Conservation (phyloP, 129 eudicot species). For the Helichrysum umbraculigerum region DNA sequence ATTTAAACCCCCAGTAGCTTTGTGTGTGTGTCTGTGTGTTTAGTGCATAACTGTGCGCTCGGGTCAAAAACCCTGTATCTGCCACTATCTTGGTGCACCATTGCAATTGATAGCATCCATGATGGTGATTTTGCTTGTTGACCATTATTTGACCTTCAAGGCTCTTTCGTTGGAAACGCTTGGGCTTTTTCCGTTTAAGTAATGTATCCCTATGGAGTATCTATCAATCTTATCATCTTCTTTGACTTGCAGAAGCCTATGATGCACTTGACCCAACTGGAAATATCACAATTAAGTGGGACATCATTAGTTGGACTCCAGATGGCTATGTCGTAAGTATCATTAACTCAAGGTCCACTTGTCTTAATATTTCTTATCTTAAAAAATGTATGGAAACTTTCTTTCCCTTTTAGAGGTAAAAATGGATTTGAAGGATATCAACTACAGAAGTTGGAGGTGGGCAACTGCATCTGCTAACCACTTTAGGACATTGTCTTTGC, state of each 20-base stretch:
- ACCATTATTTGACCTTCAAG: background rate
- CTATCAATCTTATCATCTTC: background rate
- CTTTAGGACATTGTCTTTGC: background rate
- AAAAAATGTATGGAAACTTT: background rate
- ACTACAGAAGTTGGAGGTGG: background rate
- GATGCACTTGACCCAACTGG: conserved; percentile 95
- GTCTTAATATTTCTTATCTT: background rate
- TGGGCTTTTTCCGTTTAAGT: background rate
- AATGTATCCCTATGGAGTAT: background rate
- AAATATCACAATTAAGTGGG: conserved; percentile 93
- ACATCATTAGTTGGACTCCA: conserved; percentile 81
- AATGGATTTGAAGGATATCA: background rate
- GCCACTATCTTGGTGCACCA: conserved; percentile 7
- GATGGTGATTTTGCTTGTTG: conserved; percentile 21
- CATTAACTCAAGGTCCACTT: background rate
- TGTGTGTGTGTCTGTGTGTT: too few relatives aligned
- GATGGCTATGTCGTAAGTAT: conserved; percentile 95
- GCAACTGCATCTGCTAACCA: background rate
- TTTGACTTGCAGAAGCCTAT: conserved; percentile 67
- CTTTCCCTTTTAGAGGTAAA: background rate
- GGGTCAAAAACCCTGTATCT: background rate
- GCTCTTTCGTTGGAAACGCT: background rate
- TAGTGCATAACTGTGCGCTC: background rate
- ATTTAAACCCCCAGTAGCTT: background rate
- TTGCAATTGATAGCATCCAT: background rate